Evolutionary conservation across 208 protist genomes (phyloP), one percentile per base, ranked within the genome.

Genomic region (Borovskyia barvae): DNA sequence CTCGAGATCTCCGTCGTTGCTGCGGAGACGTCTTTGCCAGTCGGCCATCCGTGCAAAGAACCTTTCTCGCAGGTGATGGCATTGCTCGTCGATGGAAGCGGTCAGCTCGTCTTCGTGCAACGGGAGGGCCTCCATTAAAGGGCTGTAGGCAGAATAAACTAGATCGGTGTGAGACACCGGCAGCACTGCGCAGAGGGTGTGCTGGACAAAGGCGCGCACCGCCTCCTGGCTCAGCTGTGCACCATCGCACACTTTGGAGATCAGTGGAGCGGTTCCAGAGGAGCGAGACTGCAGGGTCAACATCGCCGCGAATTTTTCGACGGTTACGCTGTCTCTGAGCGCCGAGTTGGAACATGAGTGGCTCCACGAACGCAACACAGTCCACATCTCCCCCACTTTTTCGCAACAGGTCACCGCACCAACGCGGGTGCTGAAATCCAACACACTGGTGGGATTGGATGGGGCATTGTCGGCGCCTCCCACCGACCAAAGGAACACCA

Each of bases 81-180:
- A 86, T 5, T 58, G 51, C 0, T 52, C 19, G 32, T 33, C 51
- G 15, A 82, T 56, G 45, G 67, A 24, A 22, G 62, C 66, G 7
- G 66, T 63, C 25, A 86, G 63, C 9, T 66, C 65, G 56, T 86
- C 80, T 35, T 82, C 80, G 29, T 66, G 17, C 7, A 43, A 43
- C 2, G 75, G 75, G 41, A 69, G 49, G 20, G 69, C 71, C 17
- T 76, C 75, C 35, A 76, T 64, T 15, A 75, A 28, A 14, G 50
- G 14, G 28, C 52, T 72, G 52, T 62, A 80, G 26, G 56, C 57
- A 26, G 56, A 75, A 33, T 39, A 24, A 14, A 71, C 72, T 15
- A 80, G 58, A 32, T 70, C 74, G 19, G 20, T 45, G 49, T 72
- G 74, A 0, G 54, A 77, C 11, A 24, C 29, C n/a, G 75, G 80